Conservation (phyloP, 495 filamentous ascomycete species). For the Tuber brumale region DNA sequence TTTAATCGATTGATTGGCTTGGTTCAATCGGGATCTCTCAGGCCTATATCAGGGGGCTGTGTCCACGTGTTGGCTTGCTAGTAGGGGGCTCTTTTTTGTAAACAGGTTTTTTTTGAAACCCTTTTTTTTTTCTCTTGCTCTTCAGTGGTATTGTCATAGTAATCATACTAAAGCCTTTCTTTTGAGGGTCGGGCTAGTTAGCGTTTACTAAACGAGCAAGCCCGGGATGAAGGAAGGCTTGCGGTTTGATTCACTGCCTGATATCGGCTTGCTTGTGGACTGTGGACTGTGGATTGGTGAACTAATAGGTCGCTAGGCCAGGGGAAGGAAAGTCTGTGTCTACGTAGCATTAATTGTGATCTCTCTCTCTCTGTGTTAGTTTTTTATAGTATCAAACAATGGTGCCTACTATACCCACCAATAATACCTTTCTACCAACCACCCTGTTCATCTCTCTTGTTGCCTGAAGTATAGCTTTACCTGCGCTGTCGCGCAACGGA, state of each 20-base stretch:
- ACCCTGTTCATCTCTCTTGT: neutral
- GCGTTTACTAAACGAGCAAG: no score
- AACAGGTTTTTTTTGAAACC: no score
- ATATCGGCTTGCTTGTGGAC: neutral
- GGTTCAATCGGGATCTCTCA: neutral
- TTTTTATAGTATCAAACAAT: neutral
- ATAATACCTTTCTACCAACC: neutral
- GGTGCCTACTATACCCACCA: neutral
- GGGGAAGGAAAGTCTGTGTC: neutral
- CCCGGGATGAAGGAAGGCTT: no score
- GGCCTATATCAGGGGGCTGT: no score
- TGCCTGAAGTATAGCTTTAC: no score
- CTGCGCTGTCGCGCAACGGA: no score
- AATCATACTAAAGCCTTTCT: no score
- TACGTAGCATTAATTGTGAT: neutral
- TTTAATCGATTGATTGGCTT: constrained; percentile 47
- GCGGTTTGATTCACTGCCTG: no score
- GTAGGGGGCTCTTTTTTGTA: no score
- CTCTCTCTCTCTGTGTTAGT: neutral
- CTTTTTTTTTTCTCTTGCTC: no score
- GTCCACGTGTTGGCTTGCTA: neutral
- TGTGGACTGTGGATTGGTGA: neutral
- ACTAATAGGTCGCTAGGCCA: neutral
- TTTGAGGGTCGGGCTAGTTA: no score
- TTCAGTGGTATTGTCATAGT: no score